These are phyloP conservation scores for Metschnikowia reukaufii DNA, from an alignment of 805 yeast species.

Conservation along the genomic window DNA sequence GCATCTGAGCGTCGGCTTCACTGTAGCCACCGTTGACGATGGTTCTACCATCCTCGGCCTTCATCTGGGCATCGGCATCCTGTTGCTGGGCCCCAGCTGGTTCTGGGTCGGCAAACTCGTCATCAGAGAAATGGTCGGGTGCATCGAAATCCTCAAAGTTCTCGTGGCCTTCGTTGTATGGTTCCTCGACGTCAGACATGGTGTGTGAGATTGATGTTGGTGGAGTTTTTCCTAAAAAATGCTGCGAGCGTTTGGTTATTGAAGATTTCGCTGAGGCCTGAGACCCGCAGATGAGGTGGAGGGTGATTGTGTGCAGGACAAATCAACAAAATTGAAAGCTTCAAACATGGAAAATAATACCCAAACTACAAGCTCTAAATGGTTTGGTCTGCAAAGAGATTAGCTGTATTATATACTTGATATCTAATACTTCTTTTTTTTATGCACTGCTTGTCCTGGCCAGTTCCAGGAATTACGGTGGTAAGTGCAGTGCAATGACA, in stretches of 20 bases:
- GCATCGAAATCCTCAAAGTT: conserved; percentile 80
- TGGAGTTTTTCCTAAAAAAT: not conserved
- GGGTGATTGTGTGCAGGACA: conserved; percentile 1
- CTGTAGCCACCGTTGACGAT: conserved; percentile 72
- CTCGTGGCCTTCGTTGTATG: conserved; percentile 69
- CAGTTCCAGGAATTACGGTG: no score
- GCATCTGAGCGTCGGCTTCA: conserved; percentile 48
- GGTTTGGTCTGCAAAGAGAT: no score
- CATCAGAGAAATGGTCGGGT: conserved; percentile 74
- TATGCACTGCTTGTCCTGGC: no score
- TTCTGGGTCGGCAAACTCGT: conserved; percentile 49
- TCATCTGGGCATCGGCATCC: conserved; percentile 43
- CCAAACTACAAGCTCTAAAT: no score
- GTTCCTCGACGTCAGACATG: conserved; percentile 48
- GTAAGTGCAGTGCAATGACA: no score
- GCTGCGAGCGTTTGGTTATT: not conserved
- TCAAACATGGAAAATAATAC: not conserved
- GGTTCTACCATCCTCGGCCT: conserved; percentile 69
- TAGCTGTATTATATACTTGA: no score
- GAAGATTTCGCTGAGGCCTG: conserved; percentile 9
- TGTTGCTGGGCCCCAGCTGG: conserved; percentile 20
- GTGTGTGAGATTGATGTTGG: conserved; percentile 5
- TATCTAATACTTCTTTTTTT: no score
- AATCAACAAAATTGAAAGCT: not conserved
- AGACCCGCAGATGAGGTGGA: conserved; percentile 1